A percentile compares a stretch with the other conserved stretches of the same genome.
phyloP scores from a whole-genome alignment of 805 yeast species.

The Helenozyma baotianmanensis region DNA sequence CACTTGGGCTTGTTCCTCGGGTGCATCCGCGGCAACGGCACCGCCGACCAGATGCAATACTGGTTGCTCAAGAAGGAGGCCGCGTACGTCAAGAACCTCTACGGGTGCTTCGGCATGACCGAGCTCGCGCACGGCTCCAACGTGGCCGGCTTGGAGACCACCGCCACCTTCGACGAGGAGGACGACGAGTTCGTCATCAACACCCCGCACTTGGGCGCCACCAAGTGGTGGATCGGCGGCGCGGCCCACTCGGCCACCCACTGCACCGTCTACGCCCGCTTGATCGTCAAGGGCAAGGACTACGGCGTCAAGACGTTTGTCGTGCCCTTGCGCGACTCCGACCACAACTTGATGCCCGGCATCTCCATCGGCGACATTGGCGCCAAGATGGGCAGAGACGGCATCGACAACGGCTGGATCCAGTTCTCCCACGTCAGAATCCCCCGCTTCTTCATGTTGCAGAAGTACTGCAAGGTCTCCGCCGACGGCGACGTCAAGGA shows the following conservation, averaged over 20 bases:
- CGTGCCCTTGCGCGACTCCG: slow-evolving; percentile 78
- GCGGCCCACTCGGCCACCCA: slow-evolving; percentile 95
- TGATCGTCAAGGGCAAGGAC: slow-evolving; percentile 76
- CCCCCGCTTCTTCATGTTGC: slow-evolving; percentile 79
- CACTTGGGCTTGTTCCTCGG: slow-evolving; percentile 81
- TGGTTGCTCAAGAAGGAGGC: slow-evolving; percentile 78
- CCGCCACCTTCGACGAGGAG: slow-evolving; percentile 68
- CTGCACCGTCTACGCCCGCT: slow-evolving; percentile 77
- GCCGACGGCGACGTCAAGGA: slow-evolving; percentile 65
- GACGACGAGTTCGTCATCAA: slow-evolving; percentile 68
- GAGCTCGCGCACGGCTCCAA: slow-evolving; percentile 70
- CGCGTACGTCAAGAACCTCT: slow-evolving; percentile 49
- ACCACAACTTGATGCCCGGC: slow-evolving; percentile 74
- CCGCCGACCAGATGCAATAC: slow-evolving; percentile 74
- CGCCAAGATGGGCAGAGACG: slow-evolving; percentile 92
- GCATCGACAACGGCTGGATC: slow-evolving; percentile 96
- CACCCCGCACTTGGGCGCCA: slow-evolving; percentile 89
- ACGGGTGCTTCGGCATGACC: slow-evolving; percentile 62
- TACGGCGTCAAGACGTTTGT: slow-evolving; percentile 91
- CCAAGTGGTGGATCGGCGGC: slow-evolving; percentile 99
- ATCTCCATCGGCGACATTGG: slow-evolving; percentile 88
- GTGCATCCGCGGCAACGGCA: slow-evolving; percentile 83
- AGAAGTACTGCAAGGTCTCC: slow-evolving; percentile 69
- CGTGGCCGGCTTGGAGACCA: slow-evolving; percentile 91
- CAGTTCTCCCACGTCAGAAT: slow-evolving; percentile 80